phyloP scores from a whole-genome alignment of 331 rosid species.

The Erythrophleum ivorense region DNA sequence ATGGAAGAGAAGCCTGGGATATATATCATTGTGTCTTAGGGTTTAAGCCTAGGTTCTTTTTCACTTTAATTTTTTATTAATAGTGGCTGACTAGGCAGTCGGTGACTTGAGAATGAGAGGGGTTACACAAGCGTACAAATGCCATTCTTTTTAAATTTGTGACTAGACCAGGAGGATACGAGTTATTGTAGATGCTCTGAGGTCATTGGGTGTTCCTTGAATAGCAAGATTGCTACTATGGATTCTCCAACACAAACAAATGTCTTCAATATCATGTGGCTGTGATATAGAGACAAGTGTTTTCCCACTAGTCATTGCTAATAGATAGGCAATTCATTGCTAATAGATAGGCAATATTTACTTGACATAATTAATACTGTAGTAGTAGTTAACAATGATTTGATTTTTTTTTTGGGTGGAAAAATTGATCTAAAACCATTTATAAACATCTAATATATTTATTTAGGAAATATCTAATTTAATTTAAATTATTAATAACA shows the following conservation, averaged over 20 bases:
- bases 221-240: not conserved
- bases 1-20: constrained; percentile 35
- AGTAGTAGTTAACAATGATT: no score
- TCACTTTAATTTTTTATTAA: not conserved
- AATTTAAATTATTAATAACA: no score
- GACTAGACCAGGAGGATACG: constrained; percentile 20
- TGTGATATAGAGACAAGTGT: no score
- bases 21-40: constrained; percentile 35
- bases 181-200: constrained; percentile 30
- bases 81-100: constrained; percentile 36
- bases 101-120: constrained; percentile 27
- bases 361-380: no score
- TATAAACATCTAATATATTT: no score
- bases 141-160: constrained; percentile 8
- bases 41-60: not conserved
- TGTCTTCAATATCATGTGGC: not conserved
- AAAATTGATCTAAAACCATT: no score
- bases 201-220: constrained; percentile 33
- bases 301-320: no score
- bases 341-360: no score
- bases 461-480: no score
- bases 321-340: no score
- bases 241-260: no score
- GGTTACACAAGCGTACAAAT: not conserved
- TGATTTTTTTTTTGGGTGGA: no score